Evolutionary conservation across 805 yeast species (phyloP), one percentile per base, ranked within the genome.

Genomic region (Teunomyces panamensis): DNA sequence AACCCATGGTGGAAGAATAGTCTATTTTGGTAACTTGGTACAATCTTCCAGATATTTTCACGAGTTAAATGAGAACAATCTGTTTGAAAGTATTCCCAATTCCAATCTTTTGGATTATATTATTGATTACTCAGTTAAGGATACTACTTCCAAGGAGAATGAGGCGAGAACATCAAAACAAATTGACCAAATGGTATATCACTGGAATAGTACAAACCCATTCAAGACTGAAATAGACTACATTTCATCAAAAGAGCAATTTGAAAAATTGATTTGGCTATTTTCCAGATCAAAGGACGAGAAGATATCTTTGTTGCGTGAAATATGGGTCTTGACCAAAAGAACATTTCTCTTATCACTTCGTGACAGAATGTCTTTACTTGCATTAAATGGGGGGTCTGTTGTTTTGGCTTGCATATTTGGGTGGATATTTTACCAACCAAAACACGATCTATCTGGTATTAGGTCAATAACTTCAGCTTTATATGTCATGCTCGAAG

Each of bases 351-450:
- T 59, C 5, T 48, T 60, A 8, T 49, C 64, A 2, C 45, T 53
- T 9, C 45, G 66, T 13, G 65, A 62, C 43, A 45, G 30, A 3
- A 24, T 45, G n/a, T 61, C 62, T 9, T 52, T 62, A 20, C 14
- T 58, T 9, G 56, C 58, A 7, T 53, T 62, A 13, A 55, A 54
- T 33, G 61, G 58, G 2, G 65, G 65, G 2, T 51, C 59, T 2
- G 39, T 53, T 1, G 26, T 56, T n/a, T 44, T 61, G 49, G 56
- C 62, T 3, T 30, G 48, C 2, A 45, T 50, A 5, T 45, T 50
- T 9, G 66, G 66, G 6, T 62, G 66, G 66, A 50, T 62, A 43
- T 62, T 61, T 43, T 55, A 44, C 47, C 53, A 53, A 42, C 64
- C 62, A 0, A 46, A 45, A 9, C 55, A 56, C 1, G 49, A 59